These are phyloP conservation scores for Furcasterigmium furcatum DNA, from an alignment of 2,329 filamentous ascomycete genomes.

Conservation along the genomic window DNA sequence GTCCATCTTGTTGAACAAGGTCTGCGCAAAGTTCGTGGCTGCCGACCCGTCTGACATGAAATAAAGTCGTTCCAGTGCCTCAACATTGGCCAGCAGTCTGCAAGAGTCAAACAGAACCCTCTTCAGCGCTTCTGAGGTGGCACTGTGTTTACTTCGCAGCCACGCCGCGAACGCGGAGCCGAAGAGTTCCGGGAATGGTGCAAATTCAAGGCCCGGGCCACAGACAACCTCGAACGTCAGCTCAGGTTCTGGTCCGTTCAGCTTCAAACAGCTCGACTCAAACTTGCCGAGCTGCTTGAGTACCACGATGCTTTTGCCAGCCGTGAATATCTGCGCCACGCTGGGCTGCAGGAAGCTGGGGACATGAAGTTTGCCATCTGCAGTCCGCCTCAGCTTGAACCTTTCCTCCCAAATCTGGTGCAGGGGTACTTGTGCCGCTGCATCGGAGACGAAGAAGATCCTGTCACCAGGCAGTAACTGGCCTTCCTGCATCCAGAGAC, in stretches of 20 bases:
- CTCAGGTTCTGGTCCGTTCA: constrained; percentile 33
- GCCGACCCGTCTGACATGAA: constrained; percentile 72
- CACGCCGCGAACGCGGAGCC: constrained; percentile 68
- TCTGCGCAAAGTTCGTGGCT: constrained; percentile 61
- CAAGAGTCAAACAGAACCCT: constrained; percentile 66
- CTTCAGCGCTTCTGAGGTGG: constrained; percentile 65
- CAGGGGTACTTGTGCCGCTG: constrained; percentile 51
- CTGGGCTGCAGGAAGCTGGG: constrained; percentile 73
- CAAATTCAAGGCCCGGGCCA: constrained; percentile 41
- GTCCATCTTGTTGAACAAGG: constrained; percentile 75
- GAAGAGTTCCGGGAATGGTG: constrained; percentile 75
- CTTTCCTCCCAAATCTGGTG: constrained; percentile 73
- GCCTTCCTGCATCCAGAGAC: constrained; percentile 81
- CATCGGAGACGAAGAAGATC: constrained; percentile 67
- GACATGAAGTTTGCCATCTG: constrained; percentile 59
- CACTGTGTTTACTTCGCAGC: constrained; percentile 71
- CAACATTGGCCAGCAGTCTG: constrained; percentile 61
- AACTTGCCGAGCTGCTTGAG: constrained; percentile 67
- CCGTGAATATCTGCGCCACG: constrained; percentile 72
- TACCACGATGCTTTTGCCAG: constrained; percentile 85
- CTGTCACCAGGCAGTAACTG: constrained; percentile 62
- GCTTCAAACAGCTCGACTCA: constrained; percentile 25
- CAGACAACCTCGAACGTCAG: constrained; percentile 59
- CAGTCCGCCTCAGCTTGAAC: constrained; percentile 63
- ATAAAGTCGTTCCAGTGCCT: constrained; percentile 70